Evolutionary conservation across 371 early-diverging fungal species (phyloP).

Genomic region (Conidiobolus incongruus): DNA sequence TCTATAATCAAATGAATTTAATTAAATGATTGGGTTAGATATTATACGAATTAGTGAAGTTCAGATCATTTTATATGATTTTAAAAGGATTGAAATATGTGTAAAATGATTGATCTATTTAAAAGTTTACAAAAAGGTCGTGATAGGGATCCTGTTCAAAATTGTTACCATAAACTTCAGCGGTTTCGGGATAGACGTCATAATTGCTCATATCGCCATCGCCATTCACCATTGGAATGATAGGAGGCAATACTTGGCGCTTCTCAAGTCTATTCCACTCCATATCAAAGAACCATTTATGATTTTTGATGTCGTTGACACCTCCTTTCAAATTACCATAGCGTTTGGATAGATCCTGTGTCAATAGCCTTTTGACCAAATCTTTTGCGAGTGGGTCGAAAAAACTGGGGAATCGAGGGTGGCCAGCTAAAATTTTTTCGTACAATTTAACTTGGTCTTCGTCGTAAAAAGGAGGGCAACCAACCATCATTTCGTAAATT

Average conservation of each 20-base stretch:
- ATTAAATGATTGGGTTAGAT: no score
- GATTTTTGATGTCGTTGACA: slow-evolving; percentile 72
- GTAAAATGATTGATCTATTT: neutral
- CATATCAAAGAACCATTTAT: slow-evolving; percentile 86
- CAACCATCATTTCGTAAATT: slow-evolving; percentile 83
- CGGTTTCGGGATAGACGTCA: slow-evolving; percentile 75
- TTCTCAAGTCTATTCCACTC: slow-evolving; percentile 65
- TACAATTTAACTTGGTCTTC: slow-evolving; percentile 86
- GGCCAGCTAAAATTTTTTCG: slow-evolving; percentile 80
- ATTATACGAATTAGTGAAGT: no score
- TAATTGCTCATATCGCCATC: slow-evolving; percentile 91
- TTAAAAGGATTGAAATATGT: no score
- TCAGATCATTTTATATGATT: no score
- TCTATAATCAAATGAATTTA: no score
- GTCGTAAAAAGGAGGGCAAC: slow-evolving; percentile 92
- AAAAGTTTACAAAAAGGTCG: slow-evolving; percentile 4
- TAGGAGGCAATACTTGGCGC: slow-evolving; percentile 68
- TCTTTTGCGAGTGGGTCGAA: slow-evolving; percentile 81
- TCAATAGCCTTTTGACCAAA: slow-evolving; percentile 65
- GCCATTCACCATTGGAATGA: slow-evolving; percentile 57
- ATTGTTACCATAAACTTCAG: slow-evolving; percentile 30
- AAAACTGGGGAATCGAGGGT: slow-evolving; percentile 67
- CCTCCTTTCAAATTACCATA: slow-evolving; percentile 83
- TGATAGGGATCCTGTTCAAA: slow-evolving; percentile 5
- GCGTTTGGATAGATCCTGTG: slow-evolving; percentile 70